Evolutionary conservation across 192 early-diverging fungal genomes (phyloP), one percentile per base, ranked within the genome.

Genomic region (Coemansia sp.): DNA sequence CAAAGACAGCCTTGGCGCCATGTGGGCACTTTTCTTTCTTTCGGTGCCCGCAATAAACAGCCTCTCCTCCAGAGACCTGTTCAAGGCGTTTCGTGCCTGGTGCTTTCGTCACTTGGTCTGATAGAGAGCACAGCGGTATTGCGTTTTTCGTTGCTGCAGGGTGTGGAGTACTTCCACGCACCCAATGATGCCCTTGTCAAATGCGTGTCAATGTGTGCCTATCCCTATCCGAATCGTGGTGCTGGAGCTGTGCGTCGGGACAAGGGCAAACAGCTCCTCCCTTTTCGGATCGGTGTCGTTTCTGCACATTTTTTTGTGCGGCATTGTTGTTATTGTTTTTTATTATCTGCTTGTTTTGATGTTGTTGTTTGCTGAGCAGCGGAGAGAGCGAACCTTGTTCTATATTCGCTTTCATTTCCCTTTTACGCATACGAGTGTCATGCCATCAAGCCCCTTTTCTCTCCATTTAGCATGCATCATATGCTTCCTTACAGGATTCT

Each of bases 261-360:
- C 14, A 13, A 45, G 42, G 11, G 42, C 55, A 36, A 13, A 25
- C 55, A 57, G 55, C 55, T 35, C 55, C n/a, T 57, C 15, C 55
- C 55, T n/a, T 57, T 57, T 36, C 35, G 55, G 55, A 57, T 61
- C 25, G 20, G 25, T 55, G 32, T 40, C 22, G 32, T 22, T 68
- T 20, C 9, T 60, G 36, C 29, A 35, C 22, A 20, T 50, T 46
- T 57, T 25, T 19, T 36, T 66, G 11, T 34, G 15, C 29, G 14
- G 34, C 55, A 57, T 57, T 57, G 55, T 57, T 57, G 23, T 57
- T 57, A 17, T 57, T 56, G 54, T n/a, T 56, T 56, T 52, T 52
- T 14, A 8, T 25, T 52, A 9, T 22, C 22, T 52, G 49, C 23
- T 52, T 52, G 49, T 52, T 52, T 52, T 52, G 49, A 25, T 52